Evolutionary conservation across 495 filamentous ascomycete genomes (phyloP).

Genomic region (Cercophora newfieldiana): DNA sequence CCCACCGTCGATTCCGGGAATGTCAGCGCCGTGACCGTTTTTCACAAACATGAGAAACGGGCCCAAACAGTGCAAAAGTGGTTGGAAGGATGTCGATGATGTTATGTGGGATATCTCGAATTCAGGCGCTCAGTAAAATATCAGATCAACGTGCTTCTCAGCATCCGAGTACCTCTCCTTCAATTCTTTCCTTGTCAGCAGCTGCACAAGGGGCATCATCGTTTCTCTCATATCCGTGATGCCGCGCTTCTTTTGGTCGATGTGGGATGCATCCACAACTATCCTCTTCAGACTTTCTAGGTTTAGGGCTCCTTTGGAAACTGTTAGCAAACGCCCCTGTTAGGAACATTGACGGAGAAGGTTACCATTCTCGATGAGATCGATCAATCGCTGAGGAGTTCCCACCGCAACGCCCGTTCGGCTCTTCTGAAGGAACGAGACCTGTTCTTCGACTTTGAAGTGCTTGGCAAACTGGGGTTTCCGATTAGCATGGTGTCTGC

Average conservation of each 20-base stretch:
- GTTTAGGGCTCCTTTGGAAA: constrained; percentile 61
- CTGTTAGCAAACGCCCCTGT: constrained; percentile 24
- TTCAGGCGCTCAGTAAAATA: constrained; percentile 54
- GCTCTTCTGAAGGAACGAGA: constrained; percentile 67
- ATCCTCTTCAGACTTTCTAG: constrained; percentile 70
- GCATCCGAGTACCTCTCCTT: constrained; percentile 63
- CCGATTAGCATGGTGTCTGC: not conserved
- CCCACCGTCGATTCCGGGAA: no score
- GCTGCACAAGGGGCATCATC: constrained; percentile 67
- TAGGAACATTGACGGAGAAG: not conserved
- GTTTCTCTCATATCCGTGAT: constrained; percentile 93
- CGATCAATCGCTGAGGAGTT: constrained; percentile 77
- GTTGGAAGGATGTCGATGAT: not conserved
- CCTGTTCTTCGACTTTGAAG: constrained; percentile 88
- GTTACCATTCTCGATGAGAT: constrained; percentile 75
- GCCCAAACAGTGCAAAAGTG: not conserved
- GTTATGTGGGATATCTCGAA: not conserved
- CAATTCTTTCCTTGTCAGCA: constrained; percentile 66
- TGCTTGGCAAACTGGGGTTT: constrained; percentile 87
- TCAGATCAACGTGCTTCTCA: constrained; percentile 52
- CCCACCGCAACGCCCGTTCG: constrained; percentile 85
- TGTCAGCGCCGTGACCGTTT: no score
- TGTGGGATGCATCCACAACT: constrained; percentile 83
- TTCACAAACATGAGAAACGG: not conserved
- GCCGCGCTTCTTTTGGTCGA: constrained; percentile 88